These are phyloP conservation scores for Populus simonii DNA, from an alignment of 345 rosid species.

Conservation along the genomic window DNA sequence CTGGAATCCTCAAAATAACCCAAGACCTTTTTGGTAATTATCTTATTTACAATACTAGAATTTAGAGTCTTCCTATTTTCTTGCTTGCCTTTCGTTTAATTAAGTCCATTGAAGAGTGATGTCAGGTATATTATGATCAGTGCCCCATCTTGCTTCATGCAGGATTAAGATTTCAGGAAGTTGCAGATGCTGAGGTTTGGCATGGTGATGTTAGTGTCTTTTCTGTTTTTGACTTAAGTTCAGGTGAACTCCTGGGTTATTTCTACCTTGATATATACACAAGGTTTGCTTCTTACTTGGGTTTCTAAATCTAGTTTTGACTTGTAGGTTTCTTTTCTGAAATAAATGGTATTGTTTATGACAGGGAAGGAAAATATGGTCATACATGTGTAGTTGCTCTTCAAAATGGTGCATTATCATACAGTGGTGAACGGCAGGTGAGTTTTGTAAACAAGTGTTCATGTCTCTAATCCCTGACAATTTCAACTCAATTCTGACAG, in stretches of 20 bases:
- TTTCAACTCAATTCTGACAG: not conserved
- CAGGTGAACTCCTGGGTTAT: constrained; percentile 81
- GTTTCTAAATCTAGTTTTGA: not conserved
- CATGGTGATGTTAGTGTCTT: constrained; percentile 61
- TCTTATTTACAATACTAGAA: not conserved
- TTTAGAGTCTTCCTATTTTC: constrained; percentile 2
- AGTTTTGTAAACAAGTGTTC: not conserved
- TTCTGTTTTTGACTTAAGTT: constrained; percentile 71
- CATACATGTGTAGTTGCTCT: constrained; percentile 82
- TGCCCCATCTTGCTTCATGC: constrained; percentile 19
- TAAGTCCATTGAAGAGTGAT: constrained; percentile 2
- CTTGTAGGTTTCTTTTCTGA: constrained; percentile 4
- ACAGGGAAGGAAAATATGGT: constrained; percentile 82
- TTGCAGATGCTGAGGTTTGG: constrained; percentile 68
- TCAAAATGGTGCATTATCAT: constrained; percentile 68
- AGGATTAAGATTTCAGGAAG: constrained; percentile 84
- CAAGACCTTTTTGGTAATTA: constrained; percentile 89
- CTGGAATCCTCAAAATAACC: constrained; percentile 81
- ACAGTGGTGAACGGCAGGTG: constrained; percentile 66
- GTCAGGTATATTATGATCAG: not conserved
- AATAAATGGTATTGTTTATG: constrained; percentile 20
- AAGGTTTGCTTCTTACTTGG: constrained; percentile 47
- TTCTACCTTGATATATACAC: constrained; percentile 80
- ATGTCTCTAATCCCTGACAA: not conserved
- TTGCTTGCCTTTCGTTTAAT: not conserved